Evolutionary conservation across 352 stramenopile species (phyloP).

Genomic region (Phytopythium mirpurense): DNA sequence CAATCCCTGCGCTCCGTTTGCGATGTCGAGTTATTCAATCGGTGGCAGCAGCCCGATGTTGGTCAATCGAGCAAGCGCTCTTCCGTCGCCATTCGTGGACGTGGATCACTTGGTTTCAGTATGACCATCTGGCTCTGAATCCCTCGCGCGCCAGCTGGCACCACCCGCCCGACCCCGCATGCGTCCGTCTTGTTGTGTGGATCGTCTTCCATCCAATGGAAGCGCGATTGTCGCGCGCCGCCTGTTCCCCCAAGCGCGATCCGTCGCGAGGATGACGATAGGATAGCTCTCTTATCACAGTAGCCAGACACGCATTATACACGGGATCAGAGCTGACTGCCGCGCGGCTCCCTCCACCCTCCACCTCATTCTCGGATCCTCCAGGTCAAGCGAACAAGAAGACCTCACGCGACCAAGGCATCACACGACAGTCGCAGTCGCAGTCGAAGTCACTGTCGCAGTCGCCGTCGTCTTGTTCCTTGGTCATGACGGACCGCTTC

Average conservation of each 20-base stretch:
- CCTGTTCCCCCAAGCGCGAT: not conserved
- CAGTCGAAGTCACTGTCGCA: no score
- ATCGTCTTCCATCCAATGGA: not conserved
- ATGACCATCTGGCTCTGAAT: not conserved
- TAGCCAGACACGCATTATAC: no score
- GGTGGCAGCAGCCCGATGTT: not conserved
- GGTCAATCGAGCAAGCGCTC: no score
- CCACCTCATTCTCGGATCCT: not conserved
- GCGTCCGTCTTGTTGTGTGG: slow-evolving; percentile 6
- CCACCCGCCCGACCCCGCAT: no score
- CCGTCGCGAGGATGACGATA: not conserved
- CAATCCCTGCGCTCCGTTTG: not conserved
- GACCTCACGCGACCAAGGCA: no score
- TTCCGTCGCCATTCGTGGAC: no score
- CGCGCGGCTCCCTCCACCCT: no score
- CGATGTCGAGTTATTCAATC: not conserved
- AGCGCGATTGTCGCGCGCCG: not conserved
- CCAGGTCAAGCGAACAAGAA: not conserved
- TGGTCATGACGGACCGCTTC: slow-evolving; percentile 43
- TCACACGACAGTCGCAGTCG: no score
- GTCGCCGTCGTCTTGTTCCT: not conserved
- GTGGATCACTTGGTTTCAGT: not conserved
- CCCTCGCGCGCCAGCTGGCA: not conserved
- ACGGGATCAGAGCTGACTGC: no score
- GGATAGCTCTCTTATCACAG: no score